These are phyloP conservation scores for Aristolochia contorta DNA, from an alignment of 164 flowering plant species.

Conservation along the genomic window DNA sequence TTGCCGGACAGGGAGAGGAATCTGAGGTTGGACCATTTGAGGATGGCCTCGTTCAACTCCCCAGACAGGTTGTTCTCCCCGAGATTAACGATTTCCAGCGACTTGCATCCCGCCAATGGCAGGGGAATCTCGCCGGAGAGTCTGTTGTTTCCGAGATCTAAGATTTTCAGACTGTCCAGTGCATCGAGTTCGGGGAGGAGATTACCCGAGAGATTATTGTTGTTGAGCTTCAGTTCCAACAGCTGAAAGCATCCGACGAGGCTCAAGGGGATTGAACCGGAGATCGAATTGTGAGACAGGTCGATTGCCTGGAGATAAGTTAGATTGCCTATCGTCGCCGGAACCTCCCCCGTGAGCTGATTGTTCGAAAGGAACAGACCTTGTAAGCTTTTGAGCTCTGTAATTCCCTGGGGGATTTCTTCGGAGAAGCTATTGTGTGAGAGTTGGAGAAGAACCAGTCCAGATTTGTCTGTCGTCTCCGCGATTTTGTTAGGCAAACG, in stretches of 20 bases:
- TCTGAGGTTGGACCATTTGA: conserved; percentile 74
- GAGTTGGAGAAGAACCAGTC: conserved; percentile 68
- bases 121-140: conserved; percentile 86
- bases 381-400: conserved; percentile 76
- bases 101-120: conserved; percentile 87
- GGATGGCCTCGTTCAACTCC: conserved; percentile 57
- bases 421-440: conserved; percentile 74
- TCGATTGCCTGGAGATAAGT: conserved; percentile 87
- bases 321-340: conserved; percentile 75
- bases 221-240: conserved; percentile 57
- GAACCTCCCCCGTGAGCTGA: conserved; percentile 66
- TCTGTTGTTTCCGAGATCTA: conserved; percentile 67
- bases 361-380: conserved; percentile 79
- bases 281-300: conserved; percentile 60
- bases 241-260: conserved; percentile 91
- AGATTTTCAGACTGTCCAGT: conserved; percentile 63
- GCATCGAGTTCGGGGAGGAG: conserved; percentile 94
- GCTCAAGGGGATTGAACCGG: conserved; percentile 75
- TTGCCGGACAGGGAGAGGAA: conserved; percentile 68
- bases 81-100: conserved; percentile 80
- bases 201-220: conserved; percentile 74
- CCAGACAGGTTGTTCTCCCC: conserved; percentile 80
- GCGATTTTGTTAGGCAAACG: conserved; percentile 52
- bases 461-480: conserved; percentile 51
- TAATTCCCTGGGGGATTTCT: conserved; percentile 54